phyloP scores from a whole-genome alignment of 2,329 filamentous ascomycete species.

The Graphilbum ipis-grandicollis region DNA sequence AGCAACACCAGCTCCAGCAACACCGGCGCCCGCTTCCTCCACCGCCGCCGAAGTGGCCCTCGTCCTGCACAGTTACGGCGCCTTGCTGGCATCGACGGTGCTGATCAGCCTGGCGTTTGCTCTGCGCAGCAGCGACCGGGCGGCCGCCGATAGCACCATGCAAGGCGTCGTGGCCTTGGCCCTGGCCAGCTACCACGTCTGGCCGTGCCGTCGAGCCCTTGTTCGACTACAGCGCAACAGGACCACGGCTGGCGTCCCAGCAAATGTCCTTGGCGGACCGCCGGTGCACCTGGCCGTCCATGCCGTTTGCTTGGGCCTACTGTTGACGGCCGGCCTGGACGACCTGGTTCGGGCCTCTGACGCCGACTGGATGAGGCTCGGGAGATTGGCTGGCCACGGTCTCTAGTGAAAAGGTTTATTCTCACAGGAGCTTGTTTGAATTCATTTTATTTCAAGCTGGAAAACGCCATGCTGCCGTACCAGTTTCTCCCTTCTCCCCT shows the following conservation, averaged over 20 bases:
- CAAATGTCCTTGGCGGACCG: conserved; percentile 25
- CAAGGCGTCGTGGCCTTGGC: conserved; percentile 19
- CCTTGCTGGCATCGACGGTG: conserved; percentile 26
- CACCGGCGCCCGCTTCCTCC: not conserved
- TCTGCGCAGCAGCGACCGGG: conserved; percentile 8
- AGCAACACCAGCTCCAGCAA: too few relatives aligned
- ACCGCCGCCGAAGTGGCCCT: conserved; percentile 19
- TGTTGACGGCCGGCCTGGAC: conserved; percentile 13
- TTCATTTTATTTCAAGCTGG: too few relatives aligned
- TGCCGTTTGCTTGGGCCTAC: conserved; percentile 17
- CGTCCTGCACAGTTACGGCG: conserved; percentile 29
- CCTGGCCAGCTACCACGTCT: conserved; percentile 30
- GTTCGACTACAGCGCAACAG: conserved; percentile 14
- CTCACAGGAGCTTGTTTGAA: too few relatives aligned
- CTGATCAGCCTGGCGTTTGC: conserved; percentile 23
- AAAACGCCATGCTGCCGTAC: too few relatives aligned
- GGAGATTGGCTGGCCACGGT: too few relatives aligned
- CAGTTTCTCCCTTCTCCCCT: too few relatives aligned
- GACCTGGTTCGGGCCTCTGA: conserved; percentile 13
- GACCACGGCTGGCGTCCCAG: conserved; percentile 6
- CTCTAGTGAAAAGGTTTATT: too few relatives aligned
- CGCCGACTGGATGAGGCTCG: too few relatives aligned
- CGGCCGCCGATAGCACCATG: conserved; percentile 4
- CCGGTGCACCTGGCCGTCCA: conserved; percentile 27
- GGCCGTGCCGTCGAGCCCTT: conserved; percentile 26